Evolutionary conservation across 2,329 filamentous ascomycete genomes (phyloP).

Genomic region (Aspergillus floridensis): DNA sequence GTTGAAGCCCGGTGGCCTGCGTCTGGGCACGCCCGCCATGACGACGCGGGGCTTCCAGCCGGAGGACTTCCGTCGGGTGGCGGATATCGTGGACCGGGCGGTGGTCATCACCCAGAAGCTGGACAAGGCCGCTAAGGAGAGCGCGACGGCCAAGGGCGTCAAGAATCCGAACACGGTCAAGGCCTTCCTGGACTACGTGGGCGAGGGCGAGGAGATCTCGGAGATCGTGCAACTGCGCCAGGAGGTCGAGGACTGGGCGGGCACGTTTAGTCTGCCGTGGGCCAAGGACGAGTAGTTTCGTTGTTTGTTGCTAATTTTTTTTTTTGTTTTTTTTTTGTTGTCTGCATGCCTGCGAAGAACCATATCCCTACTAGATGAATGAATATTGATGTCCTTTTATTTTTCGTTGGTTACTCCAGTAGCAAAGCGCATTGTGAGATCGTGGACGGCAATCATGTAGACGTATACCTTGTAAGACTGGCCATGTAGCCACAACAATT

Average conservation of each 20-base stretch:
- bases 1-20: conserved; percentile 85
- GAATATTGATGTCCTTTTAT: not conserved
- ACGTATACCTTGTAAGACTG: not conserved
- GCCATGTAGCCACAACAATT: too few species aligned
- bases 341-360: not conserved
- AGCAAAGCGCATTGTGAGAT: too few species aligned
- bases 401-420: not conserved
- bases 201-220: conserved; percentile 71
- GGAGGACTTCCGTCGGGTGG: conserved; percentile 82
- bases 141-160: conserved; percentile 76
- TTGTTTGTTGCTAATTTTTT: not conserved
- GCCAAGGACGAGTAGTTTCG: conserved; percentile 57
- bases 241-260: conserved; percentile 87
- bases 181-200: conserved; percentile 92
- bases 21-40: conserved; percentile 96
- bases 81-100: conserved; percentile 79
- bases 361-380: not conserved
- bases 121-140: conserved; percentile 65
- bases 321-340: not conserved
- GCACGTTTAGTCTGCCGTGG: conserved; percentile 83
- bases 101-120: conserved; percentile 75
- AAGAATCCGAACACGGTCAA: conserved; percentile 98
- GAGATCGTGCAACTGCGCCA: conserved; percentile 83
- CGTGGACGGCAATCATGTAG: too few species aligned
- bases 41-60: conserved; percentile 90